phyloP scores from a whole-genome alignment of 768 basidiomycete species.

The Amanita molliuscula region DNA sequence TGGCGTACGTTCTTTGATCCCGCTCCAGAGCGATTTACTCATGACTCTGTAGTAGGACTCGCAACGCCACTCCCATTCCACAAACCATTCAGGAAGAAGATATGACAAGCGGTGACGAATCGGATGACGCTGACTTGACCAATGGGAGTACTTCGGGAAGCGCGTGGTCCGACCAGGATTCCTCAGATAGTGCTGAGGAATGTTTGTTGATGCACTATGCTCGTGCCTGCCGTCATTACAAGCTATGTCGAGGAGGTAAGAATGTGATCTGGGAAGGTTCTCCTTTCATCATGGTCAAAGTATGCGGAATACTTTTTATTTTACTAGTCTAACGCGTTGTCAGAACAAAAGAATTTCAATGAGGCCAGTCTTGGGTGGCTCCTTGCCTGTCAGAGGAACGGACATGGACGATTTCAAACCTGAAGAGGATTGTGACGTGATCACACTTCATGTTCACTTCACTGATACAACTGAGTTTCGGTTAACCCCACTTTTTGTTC shows the following conservation, averaged over 20 bases:
- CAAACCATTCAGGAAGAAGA: constrained; percentile 24
- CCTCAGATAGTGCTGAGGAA: neutral
- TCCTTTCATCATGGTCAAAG: constrained; percentile 2
- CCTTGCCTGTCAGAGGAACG: neutral
- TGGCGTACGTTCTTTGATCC: constrained; percentile 40
- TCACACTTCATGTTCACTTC: constrained; percentile 31
- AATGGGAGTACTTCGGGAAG: constrained; percentile 40
- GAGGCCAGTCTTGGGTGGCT: neutral
- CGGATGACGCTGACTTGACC: constrained; percentile 64
- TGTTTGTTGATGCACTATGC: neutral
- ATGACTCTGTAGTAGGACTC: constrained; percentile 32
- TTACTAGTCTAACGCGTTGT: neutral
- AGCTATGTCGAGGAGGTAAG: neutral
- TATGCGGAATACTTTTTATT: neutral
- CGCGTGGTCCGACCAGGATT: constrained; percentile 32
- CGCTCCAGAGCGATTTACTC: neutral
- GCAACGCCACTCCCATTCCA: constrained; percentile 32
- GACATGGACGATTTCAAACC: constrained; percentile 8
- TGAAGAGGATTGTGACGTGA: constrained; percentile 18
- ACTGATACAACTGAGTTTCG: constrained; percentile 26
- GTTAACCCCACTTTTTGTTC: constrained; percentile 47
- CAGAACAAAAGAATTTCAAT: neutral
- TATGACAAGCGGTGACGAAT: constrained; percentile 67
- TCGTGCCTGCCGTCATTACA: constrained; percentile 5
- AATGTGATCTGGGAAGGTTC: constrained; percentile 1